Evolutionary conservation across 2,329 filamentous ascomycete species (phyloP), one percentile per base, ranked within the genome.

Genomic region (Aureobasidium sp.): DNA sequence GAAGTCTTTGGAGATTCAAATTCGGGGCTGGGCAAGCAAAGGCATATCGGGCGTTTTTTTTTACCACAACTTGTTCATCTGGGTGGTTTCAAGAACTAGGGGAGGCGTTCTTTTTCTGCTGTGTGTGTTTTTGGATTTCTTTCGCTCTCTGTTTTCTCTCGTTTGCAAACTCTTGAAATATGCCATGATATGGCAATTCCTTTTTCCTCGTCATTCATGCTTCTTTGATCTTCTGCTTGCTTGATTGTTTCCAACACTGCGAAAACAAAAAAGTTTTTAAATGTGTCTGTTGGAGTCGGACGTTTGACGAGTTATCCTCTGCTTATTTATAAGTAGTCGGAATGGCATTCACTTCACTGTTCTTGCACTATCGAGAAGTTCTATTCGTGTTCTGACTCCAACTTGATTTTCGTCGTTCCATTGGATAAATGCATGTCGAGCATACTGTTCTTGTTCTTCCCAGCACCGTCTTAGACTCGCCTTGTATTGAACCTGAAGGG

Each of bases 1-100:
- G 39, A 12, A 42, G 20, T 36, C 27, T 57, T 45, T n/a, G 53
- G 39, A 36, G 39, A 45, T 56, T 39, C 20, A 39, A 29, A 27
- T 17, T 42, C 41, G 27, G 44, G n/a, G 15, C 12, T 41, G 9
- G 51, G 51, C 37, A n/a, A 55, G 25, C 31, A 27, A 39, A 31
- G 51, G 51, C 51, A 55, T 55, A 55, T 42, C 37, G 39, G 39
- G 53, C 53, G 53, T 57, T 57, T 36, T 45, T 27, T 56, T 51
- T 29, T n/a, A 34, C 22, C 49, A 53, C 49, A 36, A 53, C 27
- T 17, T 9, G n/a, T 41, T 14, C 22, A n/a, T 53, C 20, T 36
- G 6, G 51, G 51, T 55, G 51, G 51, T 29, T 27, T 25, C 22
- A 31, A 41, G 37, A 42, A 52, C 20, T 17, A 39, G 17, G 17